Conservation (phyloP, 345 rosid species). For the Citrus sp. region DNA sequence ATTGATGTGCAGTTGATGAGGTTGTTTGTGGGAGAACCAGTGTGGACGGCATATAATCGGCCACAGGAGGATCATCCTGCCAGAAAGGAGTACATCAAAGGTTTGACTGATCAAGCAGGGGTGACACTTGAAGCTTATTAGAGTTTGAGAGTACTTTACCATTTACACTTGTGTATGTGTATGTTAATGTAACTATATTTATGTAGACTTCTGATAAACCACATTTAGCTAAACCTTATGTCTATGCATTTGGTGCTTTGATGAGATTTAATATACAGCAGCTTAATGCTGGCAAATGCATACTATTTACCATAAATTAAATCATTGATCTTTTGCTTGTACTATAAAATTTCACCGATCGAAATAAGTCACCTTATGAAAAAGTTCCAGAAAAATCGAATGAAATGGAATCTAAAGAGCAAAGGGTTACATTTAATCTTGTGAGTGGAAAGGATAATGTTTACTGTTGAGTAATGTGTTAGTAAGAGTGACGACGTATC, state of each 20-base stretch:
- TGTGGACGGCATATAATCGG: conserved; percentile 75
- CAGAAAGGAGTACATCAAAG: conserved; percentile 55
- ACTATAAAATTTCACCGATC: too few relatives aligned
- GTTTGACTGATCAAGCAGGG: conserved; percentile 36
- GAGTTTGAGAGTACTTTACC: background rate
- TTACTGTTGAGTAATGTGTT: too few relatives aligned
- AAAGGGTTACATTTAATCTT: too few relatives aligned
- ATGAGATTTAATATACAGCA: background rate
- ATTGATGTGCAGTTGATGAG: conserved; percentile 63
- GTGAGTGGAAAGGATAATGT: too few relatives aligned
- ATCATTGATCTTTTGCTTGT: too few relatives aligned
- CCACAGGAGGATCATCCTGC: conserved; percentile 87
- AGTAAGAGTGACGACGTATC: too few relatives aligned
- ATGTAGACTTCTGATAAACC: background rate
- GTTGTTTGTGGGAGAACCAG: conserved; percentile 81
- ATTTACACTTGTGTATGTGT: too few relatives aligned
- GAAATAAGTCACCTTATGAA: too few relatives aligned
- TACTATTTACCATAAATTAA: background rate
- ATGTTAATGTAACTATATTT: background rate
- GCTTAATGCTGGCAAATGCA: background rate
- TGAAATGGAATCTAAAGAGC: too few relatives aligned
- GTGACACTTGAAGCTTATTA: conserved; percentile 40
- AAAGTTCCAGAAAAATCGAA: background rate
- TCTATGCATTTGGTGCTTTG: background rate
- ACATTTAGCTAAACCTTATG: background rate